A percentile compares a stretch with the other conserved stretches of the same genome.
Conservation (phyloP, 2,329 filamentous ascomycete species). For the Colletotrichum sublineola region DNA sequence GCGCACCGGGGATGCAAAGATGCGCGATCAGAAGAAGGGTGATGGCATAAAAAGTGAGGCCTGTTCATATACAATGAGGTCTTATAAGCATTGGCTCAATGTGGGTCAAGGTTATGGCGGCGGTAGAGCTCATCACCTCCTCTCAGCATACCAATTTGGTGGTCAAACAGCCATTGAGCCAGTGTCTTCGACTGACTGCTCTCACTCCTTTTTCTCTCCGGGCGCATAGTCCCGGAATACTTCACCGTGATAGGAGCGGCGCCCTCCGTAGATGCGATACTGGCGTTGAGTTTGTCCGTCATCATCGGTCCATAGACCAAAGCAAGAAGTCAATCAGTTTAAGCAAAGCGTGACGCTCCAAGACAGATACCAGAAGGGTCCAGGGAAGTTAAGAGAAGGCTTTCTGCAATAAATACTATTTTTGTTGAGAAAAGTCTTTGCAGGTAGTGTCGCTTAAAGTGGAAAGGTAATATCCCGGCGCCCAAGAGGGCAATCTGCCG, state of each 20-base stretch:
- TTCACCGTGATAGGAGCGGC: not conserved
- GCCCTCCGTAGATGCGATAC: not conserved
- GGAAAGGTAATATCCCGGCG: not conserved
- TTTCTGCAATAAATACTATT: not conserved
- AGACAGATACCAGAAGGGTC: not conserved
- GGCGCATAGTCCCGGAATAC: not conserved
- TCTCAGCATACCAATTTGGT: slow-evolving; percentile 11
- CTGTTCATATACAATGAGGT: not conserved
- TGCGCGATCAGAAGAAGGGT: not conserved
- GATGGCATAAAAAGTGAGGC: not conserved
- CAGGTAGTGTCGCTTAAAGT: slow-evolving; percentile 5
- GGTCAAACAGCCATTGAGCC: slow-evolving; percentile 8
- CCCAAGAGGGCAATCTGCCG: slow-evolving; percentile 9
- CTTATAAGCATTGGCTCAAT: slow-evolving; percentile 5
- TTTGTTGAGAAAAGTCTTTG: not conserved
- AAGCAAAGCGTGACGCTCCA: not conserved
- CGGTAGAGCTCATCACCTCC: not conserved
- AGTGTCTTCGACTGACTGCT: not conserved
- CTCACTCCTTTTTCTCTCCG: not conserved
- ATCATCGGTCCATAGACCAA: not conserved
- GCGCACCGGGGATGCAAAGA: not conserved
- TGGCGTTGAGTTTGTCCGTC: not conserved
- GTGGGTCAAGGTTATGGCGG: not conserved
- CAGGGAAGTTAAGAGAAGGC: not conserved
- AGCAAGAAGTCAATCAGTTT: not conserved